Evolutionary conservation across 306 rosid species (phyloP).

Genomic region (Vigna trinervia): DNA sequence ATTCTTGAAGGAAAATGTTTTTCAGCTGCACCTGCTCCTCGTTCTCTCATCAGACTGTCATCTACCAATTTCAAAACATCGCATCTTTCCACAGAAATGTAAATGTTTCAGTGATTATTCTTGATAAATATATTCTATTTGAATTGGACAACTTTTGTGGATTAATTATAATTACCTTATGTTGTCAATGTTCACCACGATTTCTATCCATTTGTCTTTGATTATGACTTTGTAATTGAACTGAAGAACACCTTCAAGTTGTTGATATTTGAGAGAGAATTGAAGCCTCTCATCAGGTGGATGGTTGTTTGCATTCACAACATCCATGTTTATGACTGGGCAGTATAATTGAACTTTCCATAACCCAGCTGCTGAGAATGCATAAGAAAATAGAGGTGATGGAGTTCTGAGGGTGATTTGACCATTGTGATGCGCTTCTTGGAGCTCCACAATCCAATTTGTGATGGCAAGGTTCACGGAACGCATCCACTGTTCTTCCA

Average conservation of each 20-base stretch:
- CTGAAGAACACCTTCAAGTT: constrained; percentile 89
- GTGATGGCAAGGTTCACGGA: constrained; percentile 85
- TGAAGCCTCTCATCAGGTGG: constrained; percentile 73
- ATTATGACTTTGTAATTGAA: constrained; percentile 67
- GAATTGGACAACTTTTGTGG: no score
- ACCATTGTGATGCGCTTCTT: constrained; percentile 41
- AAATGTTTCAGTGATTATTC: not conserved
- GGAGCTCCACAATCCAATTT: constrained; percentile 73
- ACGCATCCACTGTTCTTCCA: constrained; percentile 95
- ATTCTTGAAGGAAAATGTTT: constrained; percentile 92
- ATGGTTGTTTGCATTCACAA: constrained; percentile 57
- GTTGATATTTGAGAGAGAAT: constrained; percentile 83
- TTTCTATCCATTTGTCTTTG: constrained; percentile 75
- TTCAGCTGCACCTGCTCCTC: constrained; percentile 77
- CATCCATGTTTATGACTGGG: constrained; percentile 79
- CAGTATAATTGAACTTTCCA: constrained; percentile 93
- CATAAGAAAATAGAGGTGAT: constrained; percentile 75
- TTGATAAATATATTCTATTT: not conserved
- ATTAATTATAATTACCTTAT: constrained; percentile 62
- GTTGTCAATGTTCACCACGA: constrained; percentile 74
- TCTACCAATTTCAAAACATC: constrained; percentile 71
- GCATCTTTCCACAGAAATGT: constrained; percentile 53
- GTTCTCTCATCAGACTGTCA: constrained; percentile 65
- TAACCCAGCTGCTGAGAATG: constrained; percentile 65
- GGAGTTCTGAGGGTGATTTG: constrained; percentile 58